A percentile compares a stretch with the other conserved stretches of the same genome.
Conservation (phyloP, 176 grass and related monocot genomes). For the Triticum monococcum region DNA sequence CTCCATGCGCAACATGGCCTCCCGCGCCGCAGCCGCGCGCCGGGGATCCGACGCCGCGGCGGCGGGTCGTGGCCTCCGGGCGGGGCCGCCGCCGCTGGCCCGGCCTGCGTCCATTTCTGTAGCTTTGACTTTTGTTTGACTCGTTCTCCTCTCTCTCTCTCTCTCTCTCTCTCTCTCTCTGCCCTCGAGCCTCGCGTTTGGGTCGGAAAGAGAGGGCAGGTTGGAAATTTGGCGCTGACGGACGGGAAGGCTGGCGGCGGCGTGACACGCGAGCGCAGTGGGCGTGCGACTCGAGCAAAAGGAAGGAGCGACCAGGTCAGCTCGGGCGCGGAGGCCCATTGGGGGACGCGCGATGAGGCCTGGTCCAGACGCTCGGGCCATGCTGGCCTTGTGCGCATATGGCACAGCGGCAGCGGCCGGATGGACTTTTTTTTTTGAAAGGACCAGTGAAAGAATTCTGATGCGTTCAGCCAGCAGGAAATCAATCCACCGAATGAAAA, state of each 20-base stretch:
- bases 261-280: not conserved
- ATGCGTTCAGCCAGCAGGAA: too few species aligned
- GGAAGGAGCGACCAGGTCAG: too few species aligned
- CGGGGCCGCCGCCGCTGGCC: not conserved
- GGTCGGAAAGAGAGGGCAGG: not conserved
- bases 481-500: too few species aligned
- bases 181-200: not conserved
- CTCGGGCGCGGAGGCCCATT: too few species aligned
- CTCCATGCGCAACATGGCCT: slow-evolving; percentile 50
- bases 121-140: slow-evolving; percentile 40
- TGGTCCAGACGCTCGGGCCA: too few species aligned
- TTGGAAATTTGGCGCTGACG: slow-evolving; percentile 19
- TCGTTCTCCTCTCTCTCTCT: not conserved
- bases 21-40: slow-evolving; percentile 36
- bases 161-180: too few species aligned
- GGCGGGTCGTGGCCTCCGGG: not conserved
- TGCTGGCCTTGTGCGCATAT: too few species aligned
- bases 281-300: too few species aligned
- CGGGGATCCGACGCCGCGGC: not conserved
- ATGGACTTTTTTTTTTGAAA: too few species aligned
- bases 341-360: too few species aligned
- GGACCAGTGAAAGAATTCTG: too few species aligned
- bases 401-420: too few species aligned
- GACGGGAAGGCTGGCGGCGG: not conserved
- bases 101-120: slow-evolving; percentile 38